These are phyloP conservation scores for Lentinula guzmanii DNA, from an alignment of 768 basidiomycete genomes.

Conservation along the genomic window DNA sequence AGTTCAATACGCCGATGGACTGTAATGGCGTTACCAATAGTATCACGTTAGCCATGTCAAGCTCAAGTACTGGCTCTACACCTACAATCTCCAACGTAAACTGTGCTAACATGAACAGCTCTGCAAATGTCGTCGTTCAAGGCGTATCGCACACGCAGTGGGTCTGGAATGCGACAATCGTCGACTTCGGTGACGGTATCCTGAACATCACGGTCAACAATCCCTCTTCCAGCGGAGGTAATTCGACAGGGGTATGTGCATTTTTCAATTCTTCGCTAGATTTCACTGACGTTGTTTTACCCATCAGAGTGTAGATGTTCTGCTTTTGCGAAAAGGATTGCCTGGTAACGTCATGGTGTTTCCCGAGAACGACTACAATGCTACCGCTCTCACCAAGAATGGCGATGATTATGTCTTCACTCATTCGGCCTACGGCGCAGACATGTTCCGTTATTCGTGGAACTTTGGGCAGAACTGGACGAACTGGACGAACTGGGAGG, in stretches of 20 bases:
- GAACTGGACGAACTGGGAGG: constrained; percentile 74
- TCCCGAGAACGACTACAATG: constrained; percentile 76
- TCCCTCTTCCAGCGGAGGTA: constrained; percentile 36
- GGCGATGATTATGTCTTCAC: constrained; percentile 69
- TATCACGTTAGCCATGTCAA: constrained; percentile 63
- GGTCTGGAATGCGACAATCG: constrained; percentile 71
- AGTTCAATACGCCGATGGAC: constrained; percentile 76
- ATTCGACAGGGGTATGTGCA: constrained; percentile 52
- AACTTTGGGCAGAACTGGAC: constrained; percentile 87
- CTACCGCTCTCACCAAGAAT: constrained; percentile 47
- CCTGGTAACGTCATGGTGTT: constrained; percentile 83
- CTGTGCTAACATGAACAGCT: constrained; percentile 45
- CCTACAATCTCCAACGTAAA: constrained; percentile 47
- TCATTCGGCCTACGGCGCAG: constrained; percentile 82
- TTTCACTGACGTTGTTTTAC: constrained; percentile 7
- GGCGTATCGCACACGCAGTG: constrained; percentile 57
- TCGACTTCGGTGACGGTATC: constrained; percentile 77
- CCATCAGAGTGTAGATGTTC: constrained; percentile 58
- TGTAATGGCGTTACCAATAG: constrained; percentile 64
- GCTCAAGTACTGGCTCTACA: constrained; percentile 48
- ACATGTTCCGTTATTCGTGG: constrained; percentile 80
- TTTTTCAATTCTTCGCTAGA: constrained; percentile 3
- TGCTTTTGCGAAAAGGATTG: constrained; percentile 77
- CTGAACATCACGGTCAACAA: constrained; percentile 66
- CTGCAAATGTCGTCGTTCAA: constrained; percentile 43